Conservation (phyloP, 2,329 filamentous ascomycete species). For the Fusarium marasasianum region DNA sequence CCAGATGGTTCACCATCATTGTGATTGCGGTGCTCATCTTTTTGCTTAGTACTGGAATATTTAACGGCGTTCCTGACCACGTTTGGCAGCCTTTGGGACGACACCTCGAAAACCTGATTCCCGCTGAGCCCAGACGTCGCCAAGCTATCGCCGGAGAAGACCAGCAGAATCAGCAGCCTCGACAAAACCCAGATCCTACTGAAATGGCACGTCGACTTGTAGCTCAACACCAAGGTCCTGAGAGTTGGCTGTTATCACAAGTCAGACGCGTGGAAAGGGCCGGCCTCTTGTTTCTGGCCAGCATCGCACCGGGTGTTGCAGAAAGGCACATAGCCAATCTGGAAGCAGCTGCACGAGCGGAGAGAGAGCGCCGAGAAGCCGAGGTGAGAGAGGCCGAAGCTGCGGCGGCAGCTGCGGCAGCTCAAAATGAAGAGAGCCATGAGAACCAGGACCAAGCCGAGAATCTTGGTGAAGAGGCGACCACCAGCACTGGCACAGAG, state of each 20-base stretch:
- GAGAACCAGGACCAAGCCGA: constrained; percentile 21
- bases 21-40: constrained; percentile 65
- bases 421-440: constrained; percentile 34
- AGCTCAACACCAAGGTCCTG: constrained; percentile 47
- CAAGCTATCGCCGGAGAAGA: constrained; percentile 34
- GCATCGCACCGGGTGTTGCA: constrained; percentile 71
- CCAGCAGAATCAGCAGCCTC: constrained; percentile 36
- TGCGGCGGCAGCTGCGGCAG: constrained; percentile 41
- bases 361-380: constrained; percentile 55
- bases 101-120: constrained; percentile 68
- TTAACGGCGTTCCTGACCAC: constrained; percentile 65
- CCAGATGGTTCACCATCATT: constrained; percentile 65
- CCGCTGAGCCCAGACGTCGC: constrained; percentile 53
- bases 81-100: constrained; percentile 65
- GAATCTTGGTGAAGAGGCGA: constrained; percentile 6
- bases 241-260: constrained; percentile 50
- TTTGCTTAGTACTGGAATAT: constrained; percentile 66
- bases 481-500: constrained; percentile 23
- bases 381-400: constrained; percentile 48
- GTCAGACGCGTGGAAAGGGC: constrained; percentile 67
- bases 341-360: constrained; percentile 61
- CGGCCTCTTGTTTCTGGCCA: constrained; percentile 70
- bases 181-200: constrained; percentile 55
- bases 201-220: constrained; percentile 65
- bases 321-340: constrained; percentile 71